Percentiles rank a stretch among this genome's conserved stretches.
phyloP scores from a whole-genome alignment of 768 basidiomycete species.

The Lactarius sanguifluus region DNA sequence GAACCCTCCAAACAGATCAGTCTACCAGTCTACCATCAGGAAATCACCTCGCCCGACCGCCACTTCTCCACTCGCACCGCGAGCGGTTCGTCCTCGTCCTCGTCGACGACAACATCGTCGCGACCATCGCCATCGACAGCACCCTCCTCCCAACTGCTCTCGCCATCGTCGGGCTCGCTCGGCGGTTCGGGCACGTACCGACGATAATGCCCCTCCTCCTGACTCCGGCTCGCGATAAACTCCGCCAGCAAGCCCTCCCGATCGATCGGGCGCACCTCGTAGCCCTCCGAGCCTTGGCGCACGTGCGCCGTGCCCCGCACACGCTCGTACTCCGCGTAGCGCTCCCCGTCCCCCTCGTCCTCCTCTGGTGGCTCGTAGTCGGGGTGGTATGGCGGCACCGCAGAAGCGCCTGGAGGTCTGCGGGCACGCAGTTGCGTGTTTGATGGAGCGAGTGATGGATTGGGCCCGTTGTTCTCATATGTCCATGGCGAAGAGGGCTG shows the following conservation, averaged over 20 bases:
- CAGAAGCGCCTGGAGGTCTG: constrained; percentile 41
- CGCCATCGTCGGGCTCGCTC: constrained; percentile 36
- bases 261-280: constrained; percentile 61
- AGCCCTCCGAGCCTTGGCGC: constrained; percentile 79
- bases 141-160: neutral
- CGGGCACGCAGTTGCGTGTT: constrained; percentile 31
- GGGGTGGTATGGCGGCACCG: constrained; percentile 75
- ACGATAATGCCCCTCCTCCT: constrained; percentile 61
- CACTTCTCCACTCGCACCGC: constrained; percentile 32
- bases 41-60: constrained; percentile 29
- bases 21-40: constrained; percentile 37
- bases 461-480: constrained; percentile 72
- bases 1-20: too few relatives aligned
- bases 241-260: constrained; percentile 63
- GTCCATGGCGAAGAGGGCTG: constrained; percentile 79
- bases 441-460: constrained; percentile 71
- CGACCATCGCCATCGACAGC: neutral
- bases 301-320: constrained; percentile 36
- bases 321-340: constrained; percentile 27
- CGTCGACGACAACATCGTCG: constrained; percentile 28
- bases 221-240: constrained; percentile 55
- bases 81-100: constrained; percentile 44
- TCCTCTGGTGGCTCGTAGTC: constrained; percentile 49
- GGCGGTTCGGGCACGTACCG: constrained; percentile 62
- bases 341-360: constrained; percentile 33